Evolutionary conservation across 2,329 filamentous ascomycete species (phyloP).

Genomic region (Phyllosticta citribraziliensis): DNA sequence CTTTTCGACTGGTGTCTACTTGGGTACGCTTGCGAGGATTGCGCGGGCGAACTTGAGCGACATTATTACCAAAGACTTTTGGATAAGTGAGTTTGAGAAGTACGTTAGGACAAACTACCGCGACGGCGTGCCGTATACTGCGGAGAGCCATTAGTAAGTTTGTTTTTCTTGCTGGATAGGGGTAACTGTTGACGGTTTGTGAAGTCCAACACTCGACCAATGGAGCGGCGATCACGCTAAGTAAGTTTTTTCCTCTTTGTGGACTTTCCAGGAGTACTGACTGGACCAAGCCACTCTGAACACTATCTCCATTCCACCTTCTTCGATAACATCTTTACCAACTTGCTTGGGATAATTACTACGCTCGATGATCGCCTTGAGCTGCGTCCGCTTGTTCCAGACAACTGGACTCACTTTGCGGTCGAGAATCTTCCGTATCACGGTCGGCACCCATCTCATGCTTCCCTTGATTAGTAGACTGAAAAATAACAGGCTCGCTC

Average conservation of each 20-base stretch:
- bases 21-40: slow-evolving; percentile 42
- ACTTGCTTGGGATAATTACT: slow-evolving; percentile 33
- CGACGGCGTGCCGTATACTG: slow-evolving; percentile 34
- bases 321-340: slow-evolving; percentile 36
- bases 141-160: slow-evolving; percentile 32
- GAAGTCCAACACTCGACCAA: slow-evolving; percentile 22
- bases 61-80: slow-evolving; percentile 29
- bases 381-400: slow-evolving; percentile 32
- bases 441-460: slow-evolving; percentile 15
- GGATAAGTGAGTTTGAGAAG: slow-evolving; percentile 27
- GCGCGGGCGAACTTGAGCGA: slow-evolving; percentile 16
- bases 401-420: slow-evolving; percentile 29
- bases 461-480: background rate
- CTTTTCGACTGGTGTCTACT: slow-evolving; percentile 16
- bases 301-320: slow-evolving; percentile 38
- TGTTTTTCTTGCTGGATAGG: background rate
- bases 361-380: slow-evolving; percentile 28
- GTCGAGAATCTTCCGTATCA: slow-evolving; percentile 37
- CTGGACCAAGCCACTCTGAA: slow-evolving; percentile 21
- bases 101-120: slow-evolving; percentile 35
- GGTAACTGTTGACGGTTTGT: background rate
- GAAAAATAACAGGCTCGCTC: slow-evolving; percentile 15
- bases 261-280: too few species aligned
- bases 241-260: too few species aligned
- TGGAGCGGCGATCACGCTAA: slow-evolving; percentile 31